Evolutionary conservation across 768 basidiomycete genomes (phyloP), one percentile per base, ranked within the genome.

Genomic region (Plicaturopsis crispa): DNA sequence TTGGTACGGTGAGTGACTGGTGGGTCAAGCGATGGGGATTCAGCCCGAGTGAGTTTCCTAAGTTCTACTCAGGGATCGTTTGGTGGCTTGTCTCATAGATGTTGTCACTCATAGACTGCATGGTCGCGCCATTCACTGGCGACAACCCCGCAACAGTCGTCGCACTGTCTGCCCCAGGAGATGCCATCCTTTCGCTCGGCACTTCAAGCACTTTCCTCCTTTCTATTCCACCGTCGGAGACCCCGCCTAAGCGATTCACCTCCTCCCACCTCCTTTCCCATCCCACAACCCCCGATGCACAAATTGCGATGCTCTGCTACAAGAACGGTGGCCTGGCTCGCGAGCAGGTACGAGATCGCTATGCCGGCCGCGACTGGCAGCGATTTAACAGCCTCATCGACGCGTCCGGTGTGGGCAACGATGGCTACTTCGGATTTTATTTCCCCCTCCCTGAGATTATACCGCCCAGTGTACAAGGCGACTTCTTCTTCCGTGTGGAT

Each of bases 231-330:
- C 80, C 79, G 4, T 62, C 75, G 5, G 69, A 75, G 42, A 67
- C 60, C 4, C 72, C 80, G 11, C 84, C 84, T 3, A 72, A 74
- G 55, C 65, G 84, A 43, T 73, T 83, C 54, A 85, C 78, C 3
- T 79, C 79, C 6, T 87, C 82, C 4, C 85, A 84, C 58, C 69
- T 83, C 14, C 74, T 84, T 40, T 70, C 82, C 1, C 79, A 84
- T 53, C 86, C 83, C 3, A 80, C 78, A 0, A 64, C 67, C 13
- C 52, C 60, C 3, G 63, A 70, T 24, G 77, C 72, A 1, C 79
- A 84, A 51, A 89, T 92, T 52, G 84, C 80, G 22, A 94, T 94
- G 89, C 72, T 93, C 8, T 91, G 88, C 57, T 90, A 90, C 65
- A 92, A 90, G 59, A 86, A 91, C 48, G 87, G 87, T 16, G 83